Evolutionary conservation across 2,329 filamentous ascomycete species (phyloP), one percentile per base, ranked within the genome.

Genomic region (Penicillium nordicum): DNA sequence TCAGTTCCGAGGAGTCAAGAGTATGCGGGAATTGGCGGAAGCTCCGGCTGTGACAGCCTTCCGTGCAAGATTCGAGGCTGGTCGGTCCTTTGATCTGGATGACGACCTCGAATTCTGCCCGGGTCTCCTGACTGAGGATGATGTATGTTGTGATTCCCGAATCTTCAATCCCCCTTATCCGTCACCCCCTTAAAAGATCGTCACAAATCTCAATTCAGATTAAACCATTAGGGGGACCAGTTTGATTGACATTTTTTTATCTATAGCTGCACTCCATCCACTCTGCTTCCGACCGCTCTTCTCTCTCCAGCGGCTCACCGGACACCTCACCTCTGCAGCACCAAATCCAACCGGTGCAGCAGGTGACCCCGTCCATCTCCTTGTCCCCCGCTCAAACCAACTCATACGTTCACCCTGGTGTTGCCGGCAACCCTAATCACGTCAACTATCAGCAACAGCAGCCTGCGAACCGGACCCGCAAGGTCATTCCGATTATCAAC

Each of bases 401-500:
- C 61, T 73, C 80, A 59, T 83, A 80, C 61, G 87, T 88, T 46
- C 85, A 87, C 40, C 80, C 85, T 30, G 88, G 87, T 67, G 80
- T 81, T 67, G 89, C 84, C 76, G 86, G 89, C 68, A 81, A 78
- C 74, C 62, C 72, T 64, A 88, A 86, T 68, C 85, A 85, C 76
- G 81, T 93, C 67, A 97, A 96, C 79, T 82, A 95, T 61, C 91
- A 96, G 77, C 93, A 97, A 80, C 91, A 96, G 77, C 93, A 97
- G 80, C 91, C 92, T 59, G 83, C 92, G 60, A 90, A 92, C 62
- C 90, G 94, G 66, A 86, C 88, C 57, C 90, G 92, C 76, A 97
- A 97, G 75, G 91, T 94, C 70, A 97, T 97, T 65, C 93, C 93
- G 57, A 99, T 99, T 74, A 90, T 97, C 77, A 96, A 99, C 81